Evolutionary conservation across 495 filamentous ascomycete genomes (phyloP).

Genomic region (Podospora fimiseda): DNA sequence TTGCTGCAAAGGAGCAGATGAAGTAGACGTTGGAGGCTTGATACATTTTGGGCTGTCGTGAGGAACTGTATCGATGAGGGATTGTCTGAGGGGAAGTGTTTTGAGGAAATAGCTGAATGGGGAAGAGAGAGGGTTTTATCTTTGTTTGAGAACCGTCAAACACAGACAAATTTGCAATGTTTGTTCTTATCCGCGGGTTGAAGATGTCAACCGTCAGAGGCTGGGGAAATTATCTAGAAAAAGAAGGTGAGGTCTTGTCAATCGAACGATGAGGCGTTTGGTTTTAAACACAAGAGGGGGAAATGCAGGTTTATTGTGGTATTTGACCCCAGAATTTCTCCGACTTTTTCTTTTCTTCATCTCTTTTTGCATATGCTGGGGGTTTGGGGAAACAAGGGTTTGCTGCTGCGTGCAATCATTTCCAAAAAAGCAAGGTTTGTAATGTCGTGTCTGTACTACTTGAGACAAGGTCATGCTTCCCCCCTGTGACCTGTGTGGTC

Average conservation of each 20-base stretch:
- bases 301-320: background rate
- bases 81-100: background rate
- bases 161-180: background rate
- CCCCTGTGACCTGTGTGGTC: no score
- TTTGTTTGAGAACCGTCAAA: background rate
- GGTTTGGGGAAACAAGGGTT: no score
- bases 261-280: background rate
- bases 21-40: conserved; percentile 51
- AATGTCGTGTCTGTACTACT: no score
- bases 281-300: background rate
- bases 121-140: background rate
- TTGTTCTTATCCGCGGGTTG: background rate
- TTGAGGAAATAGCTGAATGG: background rate
- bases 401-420: no score
- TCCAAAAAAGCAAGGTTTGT: no score
- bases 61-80: background rate
- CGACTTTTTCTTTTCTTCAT: no score
- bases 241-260: no score
- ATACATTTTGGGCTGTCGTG: conserved; percentile 24
- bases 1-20: conserved; percentile 62
- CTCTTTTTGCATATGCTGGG: no score
- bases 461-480: no score
- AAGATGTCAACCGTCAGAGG: no score
- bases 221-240: no score
- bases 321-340: background rate